Evolutionary conservation across 2,329 filamentous ascomycete species (phyloP).

Genomic region (Trichoderma sp.): DNA sequence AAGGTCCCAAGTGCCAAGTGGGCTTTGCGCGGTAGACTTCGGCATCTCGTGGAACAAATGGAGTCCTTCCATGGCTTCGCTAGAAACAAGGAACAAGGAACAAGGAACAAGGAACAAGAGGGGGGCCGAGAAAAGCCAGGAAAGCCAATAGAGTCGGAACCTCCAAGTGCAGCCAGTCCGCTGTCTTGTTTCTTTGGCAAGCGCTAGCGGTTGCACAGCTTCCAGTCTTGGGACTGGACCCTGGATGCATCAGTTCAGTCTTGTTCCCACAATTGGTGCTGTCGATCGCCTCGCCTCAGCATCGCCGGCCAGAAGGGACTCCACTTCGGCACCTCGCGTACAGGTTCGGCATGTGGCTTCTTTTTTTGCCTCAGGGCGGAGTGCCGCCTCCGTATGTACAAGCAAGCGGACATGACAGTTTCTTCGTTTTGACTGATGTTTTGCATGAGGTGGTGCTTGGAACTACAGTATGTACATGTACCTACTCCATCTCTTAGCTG

Average conservation of each 20-base stretch:
- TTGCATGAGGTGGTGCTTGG: neutral
- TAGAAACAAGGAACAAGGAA: neutral
- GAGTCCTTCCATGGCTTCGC: slow-evolving; percentile 18
- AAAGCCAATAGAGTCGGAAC: neutral
- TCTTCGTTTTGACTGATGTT: neutral
- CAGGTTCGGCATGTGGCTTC: neutral
- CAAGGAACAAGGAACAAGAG: slow-evolving; percentile 5
- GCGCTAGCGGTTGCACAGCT: slow-evolving; percentile 13
- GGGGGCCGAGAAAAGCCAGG: slow-evolving; percentile 3
- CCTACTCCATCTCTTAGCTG: neutral
- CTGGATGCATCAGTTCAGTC: slow-evolving; percentile 12
- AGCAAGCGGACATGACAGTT: too few relatives aligned
- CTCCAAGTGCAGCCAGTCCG: neutral
- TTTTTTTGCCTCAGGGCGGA: neutral
- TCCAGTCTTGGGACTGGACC: slow-evolving; percentile 14
- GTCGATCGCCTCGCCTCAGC: slow-evolving; percentile 21
- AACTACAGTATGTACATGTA: neutral
- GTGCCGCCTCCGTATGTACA: neutral
- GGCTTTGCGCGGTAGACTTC: slow-evolving; percentile 16
- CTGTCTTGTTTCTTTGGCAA: neutral
- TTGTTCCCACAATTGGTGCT: slow-evolving; percentile 10
- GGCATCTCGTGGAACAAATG: slow-evolving; percentile 24
- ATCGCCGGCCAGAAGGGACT: slow-evolving; percentile 4
- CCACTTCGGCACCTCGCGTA: slow-evolving; percentile 18
- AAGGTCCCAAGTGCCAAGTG: neutral